phyloP scores from a whole-genome alignment of 148 eudicot species.

The Vaccinium corymbosum region DNA sequence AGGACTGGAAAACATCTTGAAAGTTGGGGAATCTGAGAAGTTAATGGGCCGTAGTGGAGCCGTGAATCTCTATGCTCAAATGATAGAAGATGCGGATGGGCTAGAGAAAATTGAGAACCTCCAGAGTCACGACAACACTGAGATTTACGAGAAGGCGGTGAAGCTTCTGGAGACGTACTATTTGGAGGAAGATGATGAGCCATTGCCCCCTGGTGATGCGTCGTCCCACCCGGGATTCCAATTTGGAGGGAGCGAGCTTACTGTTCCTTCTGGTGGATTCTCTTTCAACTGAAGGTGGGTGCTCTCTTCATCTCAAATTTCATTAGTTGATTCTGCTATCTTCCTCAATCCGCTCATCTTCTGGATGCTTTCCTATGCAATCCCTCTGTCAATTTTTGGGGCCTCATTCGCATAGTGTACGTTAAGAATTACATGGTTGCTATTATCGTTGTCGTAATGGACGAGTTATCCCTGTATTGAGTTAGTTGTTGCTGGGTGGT shows the following conservation, averaged over 20 bases:
- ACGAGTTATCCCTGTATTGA: neutral
- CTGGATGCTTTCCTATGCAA: neutral
- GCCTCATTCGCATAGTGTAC: neutral
- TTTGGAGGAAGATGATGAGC: slow-evolving; percentile 52
- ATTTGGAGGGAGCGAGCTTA: slow-evolving; percentile 33
- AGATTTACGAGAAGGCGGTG: slow-evolving; percentile 30
- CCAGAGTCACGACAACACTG: slow-evolving; percentile 33
- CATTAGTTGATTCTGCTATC: neutral
- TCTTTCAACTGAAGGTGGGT: slow-evolving; percentile 37
- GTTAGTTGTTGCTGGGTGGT: neutral
- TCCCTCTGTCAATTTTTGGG: neutral
- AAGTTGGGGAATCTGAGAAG: slow-evolving; percentile 39
- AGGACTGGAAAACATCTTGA: slow-evolving; percentile 36
- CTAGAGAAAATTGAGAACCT: slow-evolving; percentile 34
- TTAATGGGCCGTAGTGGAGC: slow-evolving; percentile 22
- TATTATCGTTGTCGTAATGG: neutral
- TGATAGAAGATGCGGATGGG: slow-evolving; percentile 33
- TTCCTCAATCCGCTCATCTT: neutral
- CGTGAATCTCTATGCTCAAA: slow-evolving; percentile 30
- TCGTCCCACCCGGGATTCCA: slow-evolving; percentile 27
- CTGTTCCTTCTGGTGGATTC: slow-evolving; percentile 48
- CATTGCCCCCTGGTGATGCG: slow-evolving; percentile 30
- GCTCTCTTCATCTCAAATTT: neutral
- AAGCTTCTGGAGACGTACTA: slow-evolving; percentile 46
- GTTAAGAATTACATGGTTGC: neutral